phyloP scores from a whole-genome alignment of 345 rosid species.

The Arabis alpina region DNA sequence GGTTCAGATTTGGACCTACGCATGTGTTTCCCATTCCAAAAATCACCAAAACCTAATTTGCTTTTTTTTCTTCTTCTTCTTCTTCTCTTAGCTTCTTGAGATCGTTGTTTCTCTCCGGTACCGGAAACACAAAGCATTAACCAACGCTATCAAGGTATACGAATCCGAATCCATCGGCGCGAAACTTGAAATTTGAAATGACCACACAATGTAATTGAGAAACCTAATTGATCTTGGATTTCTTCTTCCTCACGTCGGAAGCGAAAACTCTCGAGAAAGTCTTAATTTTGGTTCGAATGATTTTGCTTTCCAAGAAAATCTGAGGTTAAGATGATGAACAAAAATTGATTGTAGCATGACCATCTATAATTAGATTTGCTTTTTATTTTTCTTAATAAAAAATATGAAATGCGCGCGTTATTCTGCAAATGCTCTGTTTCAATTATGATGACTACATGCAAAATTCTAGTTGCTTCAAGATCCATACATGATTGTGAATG shows the following conservation, averaged over 20 bases:
- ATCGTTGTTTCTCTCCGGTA: slow-evolving; percentile 5
- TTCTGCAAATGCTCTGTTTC: too few species aligned
- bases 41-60: slow-evolving; percentile 34
- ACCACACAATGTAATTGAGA: background rate
- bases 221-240: background rate
- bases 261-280: slow-evolving; percentile 1
- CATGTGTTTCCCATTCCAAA: slow-evolving; percentile 84
- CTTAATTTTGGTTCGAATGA: background rate
- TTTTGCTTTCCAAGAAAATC: slow-evolving; percentile 34
- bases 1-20: slow-evolving; percentile 73
- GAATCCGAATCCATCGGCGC: slow-evolving; percentile 22
- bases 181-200: slow-evolving; percentile 10
- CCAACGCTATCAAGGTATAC: background rate
- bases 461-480: too few species aligned
- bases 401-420: too few species aligned
- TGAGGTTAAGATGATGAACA: slow-evolving; percentile 20
- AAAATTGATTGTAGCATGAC: slow-evolving; percentile 30
- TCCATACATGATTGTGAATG: too few species aligned
- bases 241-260: slow-evolving; percentile 21
- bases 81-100: background rate
- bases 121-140: slow-evolving; percentile 11
- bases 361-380: slow-evolving; percentile 4
- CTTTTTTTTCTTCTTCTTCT: slow-evolving; percentile 12
- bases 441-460: too few species aligned
- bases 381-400: too few species aligned